Evolutionary conservation across 495 filamentous ascomycete species (phyloP).

Genomic region (Astrothelium subdiscretum): DNA sequence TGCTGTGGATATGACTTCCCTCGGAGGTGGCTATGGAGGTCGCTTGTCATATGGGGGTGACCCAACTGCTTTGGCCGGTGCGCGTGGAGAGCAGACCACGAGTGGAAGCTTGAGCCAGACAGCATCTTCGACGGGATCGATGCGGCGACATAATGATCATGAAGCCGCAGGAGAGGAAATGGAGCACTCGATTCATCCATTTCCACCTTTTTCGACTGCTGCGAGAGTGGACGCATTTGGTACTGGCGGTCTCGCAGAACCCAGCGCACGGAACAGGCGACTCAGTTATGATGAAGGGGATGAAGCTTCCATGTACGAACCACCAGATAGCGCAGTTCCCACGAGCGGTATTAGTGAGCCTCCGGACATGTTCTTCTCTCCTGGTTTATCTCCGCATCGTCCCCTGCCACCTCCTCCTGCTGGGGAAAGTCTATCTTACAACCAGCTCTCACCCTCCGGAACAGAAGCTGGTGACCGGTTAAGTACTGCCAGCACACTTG

Average conservation of each 20-base stretch:
- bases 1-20: constrained; percentile 58
- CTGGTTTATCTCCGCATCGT: constrained; percentile 50
- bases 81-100: constrained; percentile 11
- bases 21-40: constrained; percentile 63
- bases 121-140: constrained; percentile 25
- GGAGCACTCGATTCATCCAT: constrained; percentile 43
- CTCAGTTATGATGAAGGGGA: constrained; percentile 93
- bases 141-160: constrained; percentile 18
- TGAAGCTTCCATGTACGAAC: constrained; percentile 48
- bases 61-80: constrained; percentile 19
- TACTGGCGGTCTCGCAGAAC: constrained; percentile 73
- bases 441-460: constrained; percentile 9
- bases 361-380: constrained; percentile 90
- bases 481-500: constrained; percentile 19
- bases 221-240: constrained; percentile 68
- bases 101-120: constrained; percentile 17
- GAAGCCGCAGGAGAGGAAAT: constrained; percentile 12
- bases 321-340: constrained; percentile 37
- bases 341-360: constrained; percentile 40
- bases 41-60: constrained; percentile 64
- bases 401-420: constrained; percentile 72
- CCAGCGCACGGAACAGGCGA: constrained; percentile 49
- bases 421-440: constrained; percentile 14
- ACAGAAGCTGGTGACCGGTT: constrained; percentile 3
- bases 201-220: constrained; percentile 41